Percentiles rank a stretch among this genome's conserved stretches.
Evolutionary conservation across 2,329 filamentous ascomycete genomes (phyloP).

Genomic region (Chrysoporthe cubensis): DNA sequence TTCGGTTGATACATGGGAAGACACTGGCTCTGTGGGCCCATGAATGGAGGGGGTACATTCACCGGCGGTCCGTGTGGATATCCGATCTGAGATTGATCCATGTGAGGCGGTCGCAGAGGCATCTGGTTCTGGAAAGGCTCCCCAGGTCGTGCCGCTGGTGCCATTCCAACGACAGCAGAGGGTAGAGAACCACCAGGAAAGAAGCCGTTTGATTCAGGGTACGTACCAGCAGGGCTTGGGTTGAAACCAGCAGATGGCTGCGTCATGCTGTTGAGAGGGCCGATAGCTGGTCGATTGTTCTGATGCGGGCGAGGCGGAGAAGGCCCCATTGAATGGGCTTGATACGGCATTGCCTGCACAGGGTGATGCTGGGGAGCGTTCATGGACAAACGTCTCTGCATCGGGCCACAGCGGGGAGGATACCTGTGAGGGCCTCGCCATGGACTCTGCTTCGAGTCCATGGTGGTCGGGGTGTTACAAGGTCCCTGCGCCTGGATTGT

Average conservation of each 20-base stretch:
- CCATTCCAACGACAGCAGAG: background rate
- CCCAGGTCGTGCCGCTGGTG: background rate
- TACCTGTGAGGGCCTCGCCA: background rate
- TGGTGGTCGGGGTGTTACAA: background rate
- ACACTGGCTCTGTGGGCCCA: conserved; percentile 5
- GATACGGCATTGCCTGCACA: background rate
- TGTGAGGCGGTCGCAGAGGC: conserved; percentile 2
- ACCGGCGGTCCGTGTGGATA: conserved; percentile 5
- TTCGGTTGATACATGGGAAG: conserved; percentile 20
- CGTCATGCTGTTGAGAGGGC: conserved; percentile 10
- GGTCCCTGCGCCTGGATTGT: background rate
- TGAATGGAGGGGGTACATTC: conserved; percentile 4
- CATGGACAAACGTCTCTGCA: background rate
- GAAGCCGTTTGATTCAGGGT: background rate
- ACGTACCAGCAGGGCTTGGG: conserved; percentile 5
- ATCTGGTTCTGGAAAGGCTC: conserved; percentile 17
- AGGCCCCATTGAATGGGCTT: conserved; percentile 5
- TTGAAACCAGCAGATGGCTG: conserved; percentile 3
- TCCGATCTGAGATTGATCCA: conserved; percentile 8
- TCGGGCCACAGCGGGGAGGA: background rate
- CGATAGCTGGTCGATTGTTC: conserved; percentile 5
- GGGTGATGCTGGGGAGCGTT: background rate
- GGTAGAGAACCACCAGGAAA: background rate
- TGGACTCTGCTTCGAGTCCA: background rate
- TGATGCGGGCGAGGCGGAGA: conserved; percentile 3